Evolutionary conservation across 2,329 filamentous ascomycete species (phyloP), one percentile per base, ranked within the genome.

Genomic region (Lasiodiplodia citricola): DNA sequence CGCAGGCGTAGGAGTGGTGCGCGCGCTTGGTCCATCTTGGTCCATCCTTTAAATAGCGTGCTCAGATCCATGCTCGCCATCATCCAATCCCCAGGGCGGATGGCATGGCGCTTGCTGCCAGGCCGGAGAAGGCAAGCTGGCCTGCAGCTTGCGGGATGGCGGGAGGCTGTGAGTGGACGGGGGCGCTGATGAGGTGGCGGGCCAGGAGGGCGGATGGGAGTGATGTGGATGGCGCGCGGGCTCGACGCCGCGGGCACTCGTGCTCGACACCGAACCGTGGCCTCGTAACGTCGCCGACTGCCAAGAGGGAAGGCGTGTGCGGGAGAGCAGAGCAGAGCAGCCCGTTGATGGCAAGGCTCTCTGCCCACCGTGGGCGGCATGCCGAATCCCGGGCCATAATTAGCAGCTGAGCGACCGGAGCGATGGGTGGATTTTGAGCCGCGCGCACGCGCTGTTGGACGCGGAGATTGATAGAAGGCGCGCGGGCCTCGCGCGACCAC

Each of bases 71-170:
- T 63, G 58, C 58, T 63, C 44, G 23, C 11, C 23, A 64, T 64
- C 44, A 37, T 18, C 60, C 60, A 64, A 38, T 51, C 60, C 41
- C 38, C 41, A 51, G 57, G 57, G 6, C 41, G 57, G 23, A 62
- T n/a, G 31, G 47, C 47, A 52, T 47, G 60, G 60, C 58, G 58
- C 58, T 35, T 51, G 60, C 47, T 52, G 60, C 41, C 57, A 62
- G 47, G 31, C 31, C 44, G 18, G 44, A 21, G 44, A 10, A 47
- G 18, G n/a, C 31, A 35, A 35, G 31, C 8, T 10, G 31, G 31
- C 44, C 6, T n/a, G 44, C 44, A 21, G 44, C 16, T 11, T 31
- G 41, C 47, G 16, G 31, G 28, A 25, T 37, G 25, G 2, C 28
- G 25, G 28, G 44, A 16, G 31, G 60, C 21, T 37, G 21, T 21